phyloP scores from a whole-genome alignment of 2,329 filamentous ascomycete species.

The Didymella sp. region DNA sequence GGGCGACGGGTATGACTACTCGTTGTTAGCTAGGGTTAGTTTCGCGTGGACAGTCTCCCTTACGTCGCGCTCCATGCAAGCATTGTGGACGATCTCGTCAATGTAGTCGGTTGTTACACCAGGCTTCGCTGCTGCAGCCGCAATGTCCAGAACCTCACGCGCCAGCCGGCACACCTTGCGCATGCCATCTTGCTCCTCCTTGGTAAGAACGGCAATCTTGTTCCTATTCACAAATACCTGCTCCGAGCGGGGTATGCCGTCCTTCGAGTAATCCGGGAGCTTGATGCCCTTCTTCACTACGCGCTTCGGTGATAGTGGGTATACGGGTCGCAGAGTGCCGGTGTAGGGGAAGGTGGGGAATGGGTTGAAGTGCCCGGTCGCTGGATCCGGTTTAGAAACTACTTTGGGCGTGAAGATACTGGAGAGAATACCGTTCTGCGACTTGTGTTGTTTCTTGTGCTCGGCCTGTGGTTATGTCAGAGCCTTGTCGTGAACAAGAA shows the following conservation, averaged over 20 bases:
- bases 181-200: conserved; percentile 85
- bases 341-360: conserved; percentile 88
- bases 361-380: conserved; percentile 87
- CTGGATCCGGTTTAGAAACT: conserved; percentile 90
- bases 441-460: conserved; percentile 86
- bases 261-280: conserved; percentile 85
- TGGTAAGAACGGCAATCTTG: conserved; percentile 82
- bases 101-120: conserved; percentile 96
- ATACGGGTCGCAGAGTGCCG: conserved; percentile 83
- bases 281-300: conserved; percentile 78
- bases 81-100: conserved; percentile 93
- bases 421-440: conserved; percentile 76
- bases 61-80: conserved; percentile 90
- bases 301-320: conserved; percentile 56
- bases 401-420: conserved; percentile 78
- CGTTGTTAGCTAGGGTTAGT: conserved; percentile 23
- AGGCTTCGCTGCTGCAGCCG: conserved; percentile 81
- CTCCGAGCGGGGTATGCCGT: conserved; percentile 75
- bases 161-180: conserved; percentile 87
- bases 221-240: conserved; percentile 72
- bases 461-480: conserved; percentile 63
- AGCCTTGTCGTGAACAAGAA: conserved; percentile 14
- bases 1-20: conserved; percentile 91
- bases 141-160: conserved; percentile 91
- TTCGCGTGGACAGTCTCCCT: conserved; percentile 43